A percentile compares a stretch with the other conserved stretches of the same genome.
Evolutionary conservation across 768 basidiomycete species (phyloP).

Genomic region (Wakefieldia striispora): DNA sequence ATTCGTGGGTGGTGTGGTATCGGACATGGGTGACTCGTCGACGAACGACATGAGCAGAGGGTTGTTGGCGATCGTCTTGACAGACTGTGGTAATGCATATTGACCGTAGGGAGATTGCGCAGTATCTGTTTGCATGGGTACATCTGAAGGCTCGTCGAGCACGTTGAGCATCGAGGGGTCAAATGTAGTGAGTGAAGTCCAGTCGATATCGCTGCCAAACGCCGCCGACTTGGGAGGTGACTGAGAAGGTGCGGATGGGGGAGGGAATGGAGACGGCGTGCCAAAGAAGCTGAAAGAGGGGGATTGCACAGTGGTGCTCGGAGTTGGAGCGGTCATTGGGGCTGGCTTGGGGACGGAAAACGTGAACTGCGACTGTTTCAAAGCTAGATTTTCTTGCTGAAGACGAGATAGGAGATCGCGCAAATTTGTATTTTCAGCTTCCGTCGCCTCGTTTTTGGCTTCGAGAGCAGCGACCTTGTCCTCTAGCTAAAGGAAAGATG

Average conservation of each 20-base stretch:
- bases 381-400: conserved; percentile 80
- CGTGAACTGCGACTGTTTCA: conserved; percentile 82
- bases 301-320: conserved; percentile 20
- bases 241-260: conserved; percentile 30
- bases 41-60: conserved; percentile 85
- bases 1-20: conserved; percentile 16
- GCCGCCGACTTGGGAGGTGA: conserved; percentile 25
- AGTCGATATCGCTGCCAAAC: conserved; percentile 43
- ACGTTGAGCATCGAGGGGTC: conserved; percentile 66
- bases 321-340: conserved; percentile 19
- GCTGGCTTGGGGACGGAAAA: conserved; percentile 66
- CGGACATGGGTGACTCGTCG: conserved; percentile 41
- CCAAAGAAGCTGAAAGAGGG: conserved; percentile 28
- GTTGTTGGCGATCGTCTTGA: conserved; percentile 80
- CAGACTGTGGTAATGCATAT: conserved; percentile 46
- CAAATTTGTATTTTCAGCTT: conserved; percentile 84
- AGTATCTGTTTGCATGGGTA: conserved; percentile 59
- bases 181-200: conserved; percentile 66
- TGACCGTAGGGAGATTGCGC: conserved; percentile 46
- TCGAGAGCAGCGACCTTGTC: conserved; percentile 88
- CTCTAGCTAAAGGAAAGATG: conserved; percentile 59
- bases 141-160: conserved; percentile 61
- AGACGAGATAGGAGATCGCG: conserved; percentile 81
- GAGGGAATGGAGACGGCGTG: conserved; percentile 20
- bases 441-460: conserved; percentile 69